These are phyloP conservation scores for Corylus heterophylla DNA, from an alignment of 306 rosid genomes.

Conservation along the genomic window DNA sequence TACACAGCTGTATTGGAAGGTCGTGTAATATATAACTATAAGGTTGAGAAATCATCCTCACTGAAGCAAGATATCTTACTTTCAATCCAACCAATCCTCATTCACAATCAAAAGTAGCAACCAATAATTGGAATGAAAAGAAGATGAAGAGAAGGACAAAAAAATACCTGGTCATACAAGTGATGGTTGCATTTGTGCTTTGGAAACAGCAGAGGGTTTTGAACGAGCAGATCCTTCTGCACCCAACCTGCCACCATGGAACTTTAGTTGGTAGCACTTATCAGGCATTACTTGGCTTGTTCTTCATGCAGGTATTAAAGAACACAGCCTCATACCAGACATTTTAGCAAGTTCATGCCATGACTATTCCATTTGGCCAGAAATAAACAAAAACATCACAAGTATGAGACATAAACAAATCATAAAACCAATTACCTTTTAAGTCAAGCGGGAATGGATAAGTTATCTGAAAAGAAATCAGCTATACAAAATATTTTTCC, in stretches of 20 bases:
- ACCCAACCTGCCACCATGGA: not conserved
- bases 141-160: not conserved
- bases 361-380: too few relatives aligned
- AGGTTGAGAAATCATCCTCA: not conserved
- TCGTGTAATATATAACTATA: too few relatives aligned
- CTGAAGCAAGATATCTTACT: constrained; percentile 8
- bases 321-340: not conserved
- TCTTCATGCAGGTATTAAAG: not conserved
- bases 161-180: not conserved
- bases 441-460: not conserved
- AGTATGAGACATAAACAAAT: too few relatives aligned
- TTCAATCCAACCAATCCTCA: not conserved
- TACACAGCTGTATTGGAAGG: too few relatives aligned
- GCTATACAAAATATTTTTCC: constrained; percentile 17
- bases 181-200: not conserved
- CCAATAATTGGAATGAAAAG: not conserved
- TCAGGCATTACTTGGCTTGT: not conserved
- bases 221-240: not conserved
- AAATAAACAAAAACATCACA: too few relatives aligned
- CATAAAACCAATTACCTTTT: not conserved
- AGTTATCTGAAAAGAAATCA: constrained; percentile 9
- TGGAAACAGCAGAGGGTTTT: not conserved
- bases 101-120: not conserved
- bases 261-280: not conserved
- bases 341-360: not conserved